Percentiles rank a stretch among this genome's conserved stretches.
phyloP scores from a whole-genome alignment of 345 rosid species.

The Raphanus raphanistrum region DNA sequence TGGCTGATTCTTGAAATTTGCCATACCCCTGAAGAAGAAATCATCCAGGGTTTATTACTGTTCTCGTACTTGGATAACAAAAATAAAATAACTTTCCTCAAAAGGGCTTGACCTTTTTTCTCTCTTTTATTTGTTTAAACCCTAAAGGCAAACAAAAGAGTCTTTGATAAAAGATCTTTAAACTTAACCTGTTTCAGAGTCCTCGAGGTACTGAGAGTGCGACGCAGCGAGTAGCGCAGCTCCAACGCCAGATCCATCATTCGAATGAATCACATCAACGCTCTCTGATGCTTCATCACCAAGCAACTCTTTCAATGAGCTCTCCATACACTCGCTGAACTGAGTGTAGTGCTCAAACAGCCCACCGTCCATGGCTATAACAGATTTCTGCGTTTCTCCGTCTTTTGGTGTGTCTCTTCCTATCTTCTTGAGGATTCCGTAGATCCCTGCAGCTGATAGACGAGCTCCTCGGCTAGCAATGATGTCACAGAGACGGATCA shows the following conservation, averaged over 20 bases:
- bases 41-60: constrained; percentile 28
- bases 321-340: constrained; percentile 61
- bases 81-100: constrained; percentile 2
- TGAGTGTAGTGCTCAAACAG: constrained; percentile 67
- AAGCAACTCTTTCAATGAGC: constrained; percentile 58
- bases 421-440: constrained; percentile 71
- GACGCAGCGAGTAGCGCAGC: constrained; percentile 82
- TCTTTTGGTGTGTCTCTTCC: constrained; percentile 62
- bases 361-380: constrained; percentile 82
- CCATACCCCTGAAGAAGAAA: constrained; percentile 24
- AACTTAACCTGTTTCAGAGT: constrained; percentile 30
- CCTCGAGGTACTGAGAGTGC: constrained; percentile 55
- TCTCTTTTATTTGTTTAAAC: constrained; percentile 25
- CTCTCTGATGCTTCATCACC: constrained; percentile 58
- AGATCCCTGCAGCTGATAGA: constrained; percentile 74
- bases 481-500: constrained; percentile 69
- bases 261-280: constrained; percentile 51
- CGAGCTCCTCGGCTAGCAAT: constrained; percentile 72
- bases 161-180: not conserved
- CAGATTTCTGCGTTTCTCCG: constrained; percentile 57
- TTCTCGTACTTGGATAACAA: constrained; percentile 15
- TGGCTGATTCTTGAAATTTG: constrained; percentile 18
- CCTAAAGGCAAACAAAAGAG: constrained; percentile 33
- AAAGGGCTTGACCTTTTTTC: constrained; percentile 20
- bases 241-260: constrained; percentile 81